phyloP scores from a whole-genome alignment of 495 filamentous ascomycete genomes.

The Xylaria cubensis region DNA sequence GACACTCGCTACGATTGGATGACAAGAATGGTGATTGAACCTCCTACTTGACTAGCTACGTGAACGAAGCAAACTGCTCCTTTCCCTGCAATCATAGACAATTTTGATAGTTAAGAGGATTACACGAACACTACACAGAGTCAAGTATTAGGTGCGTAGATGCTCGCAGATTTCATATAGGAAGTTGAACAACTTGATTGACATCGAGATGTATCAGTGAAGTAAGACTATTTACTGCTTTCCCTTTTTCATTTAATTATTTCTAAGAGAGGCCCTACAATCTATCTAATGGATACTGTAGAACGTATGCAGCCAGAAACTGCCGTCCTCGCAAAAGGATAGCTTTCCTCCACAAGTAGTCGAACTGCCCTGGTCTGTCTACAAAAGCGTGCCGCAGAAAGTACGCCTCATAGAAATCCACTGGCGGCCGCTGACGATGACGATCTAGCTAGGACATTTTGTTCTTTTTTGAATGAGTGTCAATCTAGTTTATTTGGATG shows the following conservation, averaged over 20 bases:
- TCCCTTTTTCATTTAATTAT: neutral
- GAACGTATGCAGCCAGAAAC: neutral
- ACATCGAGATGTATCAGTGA: neutral
- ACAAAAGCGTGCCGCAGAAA: neutral
- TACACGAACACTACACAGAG: neutral
- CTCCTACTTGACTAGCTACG: neutral
- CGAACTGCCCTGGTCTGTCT: neutral
- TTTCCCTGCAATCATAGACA: neutral
- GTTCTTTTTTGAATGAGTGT: neutral
- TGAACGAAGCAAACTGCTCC: neutral
- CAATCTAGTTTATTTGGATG: neutral
- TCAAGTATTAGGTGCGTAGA: neutral
- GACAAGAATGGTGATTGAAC: slow-evolving; percentile 2
- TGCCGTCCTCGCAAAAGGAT: neutral
- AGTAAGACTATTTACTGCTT: neutral
- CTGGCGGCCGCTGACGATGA: neutral
- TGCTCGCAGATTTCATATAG: neutral
- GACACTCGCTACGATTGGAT: neutral
- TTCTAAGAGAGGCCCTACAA: neutral
- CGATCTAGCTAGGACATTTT: neutral
- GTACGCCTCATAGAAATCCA: neutral
- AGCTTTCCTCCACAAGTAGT: neutral
- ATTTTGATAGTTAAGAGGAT: neutral
- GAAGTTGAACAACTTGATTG: neutral
- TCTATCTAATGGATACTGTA: neutral